Evolutionary conservation across 2,329 filamentous ascomycete species (phyloP), one percentile per base, ranked within the genome.

Genomic region (Aureobasidium melanogenum): DNA sequence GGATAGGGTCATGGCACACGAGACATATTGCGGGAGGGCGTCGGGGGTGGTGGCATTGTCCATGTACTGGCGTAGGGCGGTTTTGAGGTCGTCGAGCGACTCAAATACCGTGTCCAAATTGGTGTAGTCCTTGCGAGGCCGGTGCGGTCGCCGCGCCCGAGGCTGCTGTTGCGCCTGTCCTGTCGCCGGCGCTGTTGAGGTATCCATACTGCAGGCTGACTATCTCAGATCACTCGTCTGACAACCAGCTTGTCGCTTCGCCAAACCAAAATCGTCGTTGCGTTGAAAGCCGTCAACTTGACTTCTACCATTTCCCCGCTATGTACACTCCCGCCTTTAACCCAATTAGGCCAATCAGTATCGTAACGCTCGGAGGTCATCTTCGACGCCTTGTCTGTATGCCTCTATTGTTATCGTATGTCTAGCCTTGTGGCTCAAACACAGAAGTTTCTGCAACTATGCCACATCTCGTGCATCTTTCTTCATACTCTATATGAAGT

Each of bases 61-160:
- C 52, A 62, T 62, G 54, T 62, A 62, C 22, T 62, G 61, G 34
- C 54, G 52, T 59, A 62, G 54, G 43, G 61, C 54, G 61, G 61
- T 62, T 62, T 62, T 62, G 61, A 62, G 61, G 54, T 59, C 44
- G 26, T 57, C 44, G 38, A 59, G 52, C 19, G 61, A 52, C 19
- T 52, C 52, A 24, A 62, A 62, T 56, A 62, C 46, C 39, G 61
- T 62, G 32, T 59, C 46, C 28, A 58, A 51, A 50, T 50, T 51
- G 39, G 43, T 48, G 46, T 59, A 62, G 47, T 62, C 61, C 39
- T 62, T 62, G 36, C 61, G 54, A 36, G 61, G 61, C 28, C 61
- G 61, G 26, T 62, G 52, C 38, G 43, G 47, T 17, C 54, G 52
- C 19, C 52, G 44, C 15, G 41, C 32, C 41, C 46, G 39, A 17